Evolutionary conservation across 768 basidiomycete genomes (phyloP).

Genomic region (Phylloporus rhodoxanthus): DNA sequence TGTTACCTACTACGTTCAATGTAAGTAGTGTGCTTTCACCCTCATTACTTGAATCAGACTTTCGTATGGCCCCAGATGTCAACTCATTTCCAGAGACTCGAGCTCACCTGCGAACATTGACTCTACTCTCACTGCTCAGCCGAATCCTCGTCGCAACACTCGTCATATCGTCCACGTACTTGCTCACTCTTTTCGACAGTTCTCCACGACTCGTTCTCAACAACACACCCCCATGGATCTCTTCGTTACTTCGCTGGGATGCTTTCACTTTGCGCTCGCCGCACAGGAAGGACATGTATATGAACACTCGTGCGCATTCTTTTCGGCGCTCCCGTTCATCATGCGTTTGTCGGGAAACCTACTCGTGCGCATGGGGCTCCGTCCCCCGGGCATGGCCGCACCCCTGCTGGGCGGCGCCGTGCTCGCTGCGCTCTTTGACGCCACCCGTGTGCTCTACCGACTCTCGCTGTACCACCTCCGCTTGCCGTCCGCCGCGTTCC

Average conservation of each 20-base stretch:
- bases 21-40: not conserved
- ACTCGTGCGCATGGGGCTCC: slow-evolving; percentile 11
- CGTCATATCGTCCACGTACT: slow-evolving; percentile 14
- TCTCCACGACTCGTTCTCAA: slow-evolving; percentile 23
- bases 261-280: slow-evolving; percentile 66
- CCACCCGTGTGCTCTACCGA: slow-evolving; percentile 45
- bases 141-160: slow-evolving; percentile 18
- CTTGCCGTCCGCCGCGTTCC: slow-evolving; percentile 52
- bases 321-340: slow-evolving; percentile 59
- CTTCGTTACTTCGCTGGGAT: slow-evolving; percentile 76
- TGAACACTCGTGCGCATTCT: slow-evolving; percentile 87
- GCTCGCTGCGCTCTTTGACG: slow-evolving; percentile 36
- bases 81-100: not conserved
- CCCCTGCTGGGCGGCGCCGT: slow-evolving; percentile 36
- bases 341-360: slow-evolving; percentile 37
- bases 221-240: slow-evolving; percentile 14
- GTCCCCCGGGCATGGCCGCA: slow-evolving; percentile 10
- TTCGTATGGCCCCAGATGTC: not conserved
- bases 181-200: slow-evolving; percentile 23
- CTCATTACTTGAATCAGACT: not conserved
- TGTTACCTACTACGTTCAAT: not conserved
- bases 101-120: slow-evolving; percentile 18
- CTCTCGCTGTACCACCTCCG: slow-evolving; percentile 55
- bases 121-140: slow-evolving; percentile 19
- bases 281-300: slow-evolving; percentile 52